Base-by-base conservation (phyloP, 228 moss, liverwort and hornwort species). In the Sphagnum magellanicum region DNA sequence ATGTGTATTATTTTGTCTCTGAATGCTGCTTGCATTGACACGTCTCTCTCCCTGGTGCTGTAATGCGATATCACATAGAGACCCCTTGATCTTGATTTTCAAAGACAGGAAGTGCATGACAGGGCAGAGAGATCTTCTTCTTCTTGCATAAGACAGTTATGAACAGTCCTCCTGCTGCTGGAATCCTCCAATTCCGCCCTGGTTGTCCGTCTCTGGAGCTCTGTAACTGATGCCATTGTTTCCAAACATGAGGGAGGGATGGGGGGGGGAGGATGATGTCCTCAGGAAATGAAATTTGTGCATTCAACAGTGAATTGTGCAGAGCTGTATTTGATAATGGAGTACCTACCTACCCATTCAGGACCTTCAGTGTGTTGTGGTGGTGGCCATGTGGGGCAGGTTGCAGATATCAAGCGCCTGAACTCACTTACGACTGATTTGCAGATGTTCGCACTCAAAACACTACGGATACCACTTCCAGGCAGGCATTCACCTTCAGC, bases 361-460 rank as follows among this genome's bases (percentile, higher is more conserved):
- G 32, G 32, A 32, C 32, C 32, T 32, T 32, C 32, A 32, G 32
- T 32, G 32, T 32, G 32, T 32, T 52, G n/a, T 63, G 60, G 67
- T 68, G 48, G 60, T 61, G 55, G 15, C 17, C 16, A 15, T 63
- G n/a, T 69, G 50, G 59, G 84, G 73, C 86, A 97, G 93, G 91
- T 97, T 69, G 87, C 81, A 64, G 97, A 97, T 87, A 76, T 97
- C 15, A 97, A 93, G 73, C 91, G 97, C 70, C 85, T 90, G 72
- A 97, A 97, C 79, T 93, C 91, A 16, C 77, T 97, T 63, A 79
- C 83, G 11, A 84, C 97, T 63, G 97, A 97, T 79, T 78, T 93
- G 68, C 97, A 97, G 75, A 93, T 97, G 93, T 97, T 97, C 74
- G 97, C 91, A 51, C 81, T 88, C 3, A 93, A 91, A 77, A 91